phyloP scores from a whole-genome alignment of 768 basidiomycete genomes.

The Sporobolomyces pararoseus region DNA sequence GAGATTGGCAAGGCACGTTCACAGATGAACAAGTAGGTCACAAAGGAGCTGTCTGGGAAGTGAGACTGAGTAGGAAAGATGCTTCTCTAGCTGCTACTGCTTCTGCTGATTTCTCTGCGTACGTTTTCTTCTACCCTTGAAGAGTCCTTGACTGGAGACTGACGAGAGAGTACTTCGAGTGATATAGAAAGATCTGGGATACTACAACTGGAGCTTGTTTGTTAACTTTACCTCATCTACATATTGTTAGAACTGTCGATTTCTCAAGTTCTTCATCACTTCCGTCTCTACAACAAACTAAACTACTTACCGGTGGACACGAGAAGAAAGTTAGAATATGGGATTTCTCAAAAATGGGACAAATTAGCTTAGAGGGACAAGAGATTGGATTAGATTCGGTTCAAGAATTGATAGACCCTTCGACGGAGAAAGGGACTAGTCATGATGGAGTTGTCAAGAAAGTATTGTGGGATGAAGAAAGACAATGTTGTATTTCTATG shows the following conservation, averaged over 20 bases:
- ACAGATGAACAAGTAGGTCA: constrained; percentile 52
- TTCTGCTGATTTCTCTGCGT: constrained; percentile 98
- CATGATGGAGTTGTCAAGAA: constrained; percentile 89
- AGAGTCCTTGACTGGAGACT: no score
- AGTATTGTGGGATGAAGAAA: constrained; percentile 76
- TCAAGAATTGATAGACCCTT: constrained; percentile 48
- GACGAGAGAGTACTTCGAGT: not conserved
- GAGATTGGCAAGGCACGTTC: constrained; percentile 89
- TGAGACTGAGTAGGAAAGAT: constrained; percentile 75
- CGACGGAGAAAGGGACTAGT: constrained; percentile 55
- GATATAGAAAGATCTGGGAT: constrained; percentile 39
- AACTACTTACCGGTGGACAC: constrained; percentile 84
- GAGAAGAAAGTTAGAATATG: constrained; percentile 97
- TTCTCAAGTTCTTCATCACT: not conserved
- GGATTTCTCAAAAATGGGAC: constrained; percentile 67
- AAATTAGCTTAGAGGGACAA: not conserved
- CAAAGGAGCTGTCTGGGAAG: constrained; percentile 91
- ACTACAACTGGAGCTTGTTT: constrained; percentile 61
- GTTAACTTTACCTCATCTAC: constrained; percentile 96
- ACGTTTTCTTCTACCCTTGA: constrained; percentile 50
- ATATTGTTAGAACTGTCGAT: constrained; percentile 94
- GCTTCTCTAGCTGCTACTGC: constrained; percentile 82
- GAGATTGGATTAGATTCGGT: constrained; percentile 7
- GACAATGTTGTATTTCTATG: constrained; percentile 70
- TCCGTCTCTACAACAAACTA: constrained; percentile 50